Conservation (phyloP, 805 yeast species). For the Saccharomycopsis capsularis region DNA sequence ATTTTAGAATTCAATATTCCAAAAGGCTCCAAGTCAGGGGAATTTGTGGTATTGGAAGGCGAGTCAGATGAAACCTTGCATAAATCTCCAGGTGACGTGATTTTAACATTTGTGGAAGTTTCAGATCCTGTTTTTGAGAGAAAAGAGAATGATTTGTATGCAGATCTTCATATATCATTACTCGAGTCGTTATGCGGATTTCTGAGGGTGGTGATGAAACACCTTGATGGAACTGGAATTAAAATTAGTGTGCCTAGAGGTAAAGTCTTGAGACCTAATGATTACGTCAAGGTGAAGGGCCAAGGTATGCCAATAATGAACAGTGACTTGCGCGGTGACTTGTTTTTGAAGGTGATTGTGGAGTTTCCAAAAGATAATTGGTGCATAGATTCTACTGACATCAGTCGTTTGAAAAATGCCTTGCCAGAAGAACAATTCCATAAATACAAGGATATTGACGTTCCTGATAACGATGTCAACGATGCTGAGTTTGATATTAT, state of each 20-base stretch:
- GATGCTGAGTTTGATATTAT: constrained; percentile 27
- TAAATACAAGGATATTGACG: constrained; percentile 18
- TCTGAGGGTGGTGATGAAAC: constrained; percentile 52
- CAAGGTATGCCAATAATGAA: constrained; percentile 79
- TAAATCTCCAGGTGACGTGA: constrained; percentile 68
- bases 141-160: constrained; percentile 56
- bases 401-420: constrained; percentile 44
- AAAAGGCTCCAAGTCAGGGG: constrained; percentile 62
- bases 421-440: constrained; percentile 35
- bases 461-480: constrained; percentile 28
- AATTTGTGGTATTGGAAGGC: constrained; percentile 50
- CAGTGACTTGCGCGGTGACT: constrained; percentile 48
- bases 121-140: constrained; percentile 46
- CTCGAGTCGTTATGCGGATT: constrained; percentile 86
- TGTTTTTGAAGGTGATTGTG: constrained; percentile 62
- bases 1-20: constrained; percentile 70
- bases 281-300: constrained; percentile 50
- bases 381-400: constrained; percentile 69
- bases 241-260: constrained; percentile 64
- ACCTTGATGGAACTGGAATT: constrained; percentile 73
- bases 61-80: constrained; percentile 79
- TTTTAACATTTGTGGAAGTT: constrained; percentile 48
- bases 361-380: constrained; percentile 83
- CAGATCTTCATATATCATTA: constrained; percentile 53
- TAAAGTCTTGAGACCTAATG: constrained; percentile 74